These are phyloP conservation scores for Arachnomyces sp. DNA, from an alignment of 2,329 filamentous ascomycete genomes.

Conservation along the genomic window DNA sequence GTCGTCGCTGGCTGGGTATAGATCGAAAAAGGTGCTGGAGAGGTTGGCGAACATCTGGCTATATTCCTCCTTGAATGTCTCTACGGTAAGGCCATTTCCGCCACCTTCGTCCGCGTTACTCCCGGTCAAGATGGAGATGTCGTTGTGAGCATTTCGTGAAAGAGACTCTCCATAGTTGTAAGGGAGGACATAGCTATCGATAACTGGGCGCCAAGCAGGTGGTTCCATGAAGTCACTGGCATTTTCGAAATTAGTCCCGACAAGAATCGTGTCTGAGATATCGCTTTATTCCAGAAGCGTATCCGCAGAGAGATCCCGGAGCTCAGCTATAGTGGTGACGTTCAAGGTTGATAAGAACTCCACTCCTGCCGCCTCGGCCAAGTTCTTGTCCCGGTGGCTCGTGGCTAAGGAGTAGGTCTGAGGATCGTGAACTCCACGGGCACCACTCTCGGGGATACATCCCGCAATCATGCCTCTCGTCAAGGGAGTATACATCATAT, in stretches of 20 bases:
- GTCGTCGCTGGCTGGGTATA: constrained; percentile 20
- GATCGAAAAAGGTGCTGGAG: constrained; percentile 12
- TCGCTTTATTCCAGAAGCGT: constrained; percentile 24
- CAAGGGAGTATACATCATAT: constrained; percentile 25
- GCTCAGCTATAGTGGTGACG: constrained; percentile 33
- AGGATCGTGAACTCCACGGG: too few species aligned
- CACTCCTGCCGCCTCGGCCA: too few species aligned
- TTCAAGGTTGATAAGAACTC: constrained; percentile 33
- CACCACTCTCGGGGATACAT: too few species aligned
- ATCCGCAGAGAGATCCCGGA: constrained; percentile 30
- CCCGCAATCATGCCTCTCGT: too few species aligned
- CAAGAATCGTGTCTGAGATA: constrained; percentile 16
- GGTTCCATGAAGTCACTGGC: constrained; percentile 13
- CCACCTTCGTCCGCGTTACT: constrained; percentile 23
- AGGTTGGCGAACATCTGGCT: constrained; percentile 15
- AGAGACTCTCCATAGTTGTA: constrained; percentile 17
- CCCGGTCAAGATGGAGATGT: constrained; percentile 24
- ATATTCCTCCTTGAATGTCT: constrained; percentile 13
- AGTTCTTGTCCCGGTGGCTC: too few species aligned
- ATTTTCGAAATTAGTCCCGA: constrained; percentile 19
- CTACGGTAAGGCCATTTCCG: constrained; percentile 8
- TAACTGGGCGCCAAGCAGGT: constrained; percentile 21
- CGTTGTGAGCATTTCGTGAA: constrained; percentile 11
- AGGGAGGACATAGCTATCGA: constrained; percentile 24
- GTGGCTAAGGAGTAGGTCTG: too few species aligned